phyloP scores from a whole-genome alignment of 2,329 filamentous ascomycete species.

The Arthroderma sp. region DNA sequence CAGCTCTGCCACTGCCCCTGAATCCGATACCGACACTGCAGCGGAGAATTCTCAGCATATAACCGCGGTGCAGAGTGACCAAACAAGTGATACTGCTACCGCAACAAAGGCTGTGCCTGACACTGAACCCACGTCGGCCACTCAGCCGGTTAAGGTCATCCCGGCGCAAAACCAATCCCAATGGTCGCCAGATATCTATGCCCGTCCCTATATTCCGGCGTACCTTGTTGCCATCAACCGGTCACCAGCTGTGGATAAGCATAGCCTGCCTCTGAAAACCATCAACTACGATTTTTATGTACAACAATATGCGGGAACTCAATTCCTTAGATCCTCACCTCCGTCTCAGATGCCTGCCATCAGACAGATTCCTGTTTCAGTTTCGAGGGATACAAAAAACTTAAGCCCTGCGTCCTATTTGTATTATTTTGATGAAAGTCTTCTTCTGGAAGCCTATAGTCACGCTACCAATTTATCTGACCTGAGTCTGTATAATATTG shows the following conservation, averaged over 20 bases:
- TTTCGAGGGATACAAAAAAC: constrained; percentile 7
- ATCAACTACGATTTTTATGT: constrained; percentile 14
- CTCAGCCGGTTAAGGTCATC: too few species aligned
- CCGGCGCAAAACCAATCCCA: neutral
- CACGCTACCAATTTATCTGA: constrained; percentile 11
- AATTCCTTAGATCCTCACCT: constrained; percentile 10
- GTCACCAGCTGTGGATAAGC: constrained; percentile 12
- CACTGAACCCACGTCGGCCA: too few species aligned
- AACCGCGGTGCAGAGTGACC: neutral
- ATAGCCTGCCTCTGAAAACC: constrained; percentile 8
- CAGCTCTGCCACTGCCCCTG: neutral
- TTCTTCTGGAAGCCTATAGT: constrained; percentile 14
- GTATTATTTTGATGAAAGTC: constrained; percentile 15
- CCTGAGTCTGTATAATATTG: constrained; percentile 12
- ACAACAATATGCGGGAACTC: constrained; percentile 11
- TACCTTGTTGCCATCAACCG: constrained; percentile 16
- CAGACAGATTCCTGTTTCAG: constrained; percentile 2
- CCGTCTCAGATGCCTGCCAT: constrained; percentile 9
- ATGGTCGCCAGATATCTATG: constrained; percentile 14
- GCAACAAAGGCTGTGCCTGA: too few species aligned
- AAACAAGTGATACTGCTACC: too few species aligned
- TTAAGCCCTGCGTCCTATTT: constrained; percentile 10
- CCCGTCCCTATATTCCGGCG: constrained; percentile 13
- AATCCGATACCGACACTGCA: neutral
- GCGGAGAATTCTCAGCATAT: neutral